Evolutionary conservation across 192 early-diverging fungal species (phyloP), one percentile per base, ranked within the genome.

Genomic region (Backusella circina): DNA sequence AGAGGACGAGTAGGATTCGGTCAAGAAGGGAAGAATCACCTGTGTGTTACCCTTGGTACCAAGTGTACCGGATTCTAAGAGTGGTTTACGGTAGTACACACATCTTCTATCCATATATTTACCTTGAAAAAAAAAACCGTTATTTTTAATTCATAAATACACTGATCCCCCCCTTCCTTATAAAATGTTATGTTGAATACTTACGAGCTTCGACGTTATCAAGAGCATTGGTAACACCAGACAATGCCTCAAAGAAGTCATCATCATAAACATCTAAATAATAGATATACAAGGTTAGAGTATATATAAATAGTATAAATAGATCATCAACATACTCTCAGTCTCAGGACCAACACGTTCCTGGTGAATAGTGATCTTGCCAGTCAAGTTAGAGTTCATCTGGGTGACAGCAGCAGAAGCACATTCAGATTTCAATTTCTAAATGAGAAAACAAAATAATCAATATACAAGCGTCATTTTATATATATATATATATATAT

Each of bases 21-120:
- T 99, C 75, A 98, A 79, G 83, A 88, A 90, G 16, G 98, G 98
- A 80, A 99, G 83, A 16, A 99, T 91, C 16, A 99, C 96, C 85
- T 99, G 98, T 10, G 96, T 98, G 87, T 99, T 99, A 73, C 98
- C 98, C 87, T 99, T 99, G 68, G 98, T 99, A 28, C 98, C 98
- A 15, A 99, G 87, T 2, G 98, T 99, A 28, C 98, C 98, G 33
- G 96, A 98, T 83, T 99, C 98, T 67, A 99, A 83, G 69, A 99
- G 84, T 21, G 97, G 91, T 85, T 97, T 98, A 77, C 95, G 86
- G 84, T 90, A 98, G 84, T 94, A 98, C 30, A 99, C 95, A 84
- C 98, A 99, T 70, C 98, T 92, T 71, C 93, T 84, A 82, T 99
- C 98, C 86, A 99, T 93, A 80, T 99, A 99, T 76, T 78, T 79